Percentiles rank a stretch among this genome's conserved stretches.
Conservation (phyloP, 139 green algal species). For the Volvox reticuliferus region DNA sequence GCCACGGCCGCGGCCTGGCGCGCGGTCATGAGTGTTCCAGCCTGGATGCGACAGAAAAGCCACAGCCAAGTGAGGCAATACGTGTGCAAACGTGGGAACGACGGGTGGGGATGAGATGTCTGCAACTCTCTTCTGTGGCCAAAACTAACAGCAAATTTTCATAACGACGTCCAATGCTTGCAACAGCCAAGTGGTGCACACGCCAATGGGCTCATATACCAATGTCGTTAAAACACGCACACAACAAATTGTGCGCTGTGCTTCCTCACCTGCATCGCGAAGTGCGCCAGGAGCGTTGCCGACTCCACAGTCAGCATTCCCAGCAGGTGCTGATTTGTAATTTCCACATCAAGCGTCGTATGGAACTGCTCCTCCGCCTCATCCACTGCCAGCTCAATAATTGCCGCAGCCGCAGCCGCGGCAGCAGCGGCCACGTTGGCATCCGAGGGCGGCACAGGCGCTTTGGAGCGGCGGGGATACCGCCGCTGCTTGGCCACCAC, state of each 20-base stretch:
- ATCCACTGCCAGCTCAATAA: neutral
- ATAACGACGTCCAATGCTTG: too few species aligned
- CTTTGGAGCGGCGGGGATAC: neutral
- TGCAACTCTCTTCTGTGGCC: too few species aligned
- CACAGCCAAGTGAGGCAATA: too few species aligned
- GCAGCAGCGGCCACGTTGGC: neutral
- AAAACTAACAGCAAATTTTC: too few species aligned
- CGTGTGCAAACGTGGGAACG: too few species aligned
- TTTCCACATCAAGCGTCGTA: slow-evolving; percentile 48
- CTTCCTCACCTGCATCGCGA: slow-evolving; percentile 50
- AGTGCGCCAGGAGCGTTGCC: slow-evolving; percentile 58
- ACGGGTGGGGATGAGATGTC: too few species aligned
- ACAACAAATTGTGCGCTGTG: neutral
- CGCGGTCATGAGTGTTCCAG: slow-evolving; percentile 34
- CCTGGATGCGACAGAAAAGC: neutral
- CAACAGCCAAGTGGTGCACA: too few species aligned
- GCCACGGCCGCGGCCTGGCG: slow-evolving; percentile 2
- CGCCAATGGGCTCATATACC: too few species aligned
- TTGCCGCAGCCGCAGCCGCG: neutral
- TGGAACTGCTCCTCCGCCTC: neutral
- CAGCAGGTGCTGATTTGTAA: slow-evolving; percentile 67
- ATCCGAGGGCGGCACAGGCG: neutral
- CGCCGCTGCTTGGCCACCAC: slow-evolving; percentile 44
- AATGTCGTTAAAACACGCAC: neutral
- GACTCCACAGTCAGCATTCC: slow-evolving; percentile 62